These are phyloP conservation scores for Juncus effusus DNA, from an alignment of 176 grass and related monocot species.

Conservation along the genomic window DNA sequence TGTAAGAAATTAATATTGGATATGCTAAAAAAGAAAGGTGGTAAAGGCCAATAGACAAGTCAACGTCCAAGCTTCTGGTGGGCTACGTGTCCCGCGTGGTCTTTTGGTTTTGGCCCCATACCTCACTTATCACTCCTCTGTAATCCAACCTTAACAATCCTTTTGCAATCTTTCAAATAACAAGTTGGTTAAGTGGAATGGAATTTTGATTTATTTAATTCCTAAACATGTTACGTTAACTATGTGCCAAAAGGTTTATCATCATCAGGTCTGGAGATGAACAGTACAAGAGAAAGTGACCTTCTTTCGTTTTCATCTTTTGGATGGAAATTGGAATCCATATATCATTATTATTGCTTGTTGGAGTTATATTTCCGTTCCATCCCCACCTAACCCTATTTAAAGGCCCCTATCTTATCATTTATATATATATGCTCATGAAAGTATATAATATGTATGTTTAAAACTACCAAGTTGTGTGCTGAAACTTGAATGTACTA, in stretches of 20 bases:
- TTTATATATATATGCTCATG: conserved; percentile 2
- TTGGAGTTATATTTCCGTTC: conserved; percentile 15
- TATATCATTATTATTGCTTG: conserved; percentile 23
- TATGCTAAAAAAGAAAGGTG: conserved; percentile 28
- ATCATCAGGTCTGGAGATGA: no score
- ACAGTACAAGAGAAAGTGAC: no score
- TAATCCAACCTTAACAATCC: not conserved
- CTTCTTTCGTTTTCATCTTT: no score
- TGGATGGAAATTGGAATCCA: conserved; percentile 4
- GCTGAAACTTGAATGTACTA: no score
- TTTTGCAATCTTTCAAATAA: not conserved
- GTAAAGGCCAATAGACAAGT: not conserved
- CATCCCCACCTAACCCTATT: conserved; percentile 27
- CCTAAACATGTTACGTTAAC: no score
- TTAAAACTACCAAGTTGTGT: no score
- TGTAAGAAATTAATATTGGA: conserved; percentile 15
- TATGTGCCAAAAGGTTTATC: no score
- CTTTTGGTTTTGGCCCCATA: conserved; percentile 15
- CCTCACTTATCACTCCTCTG: not conserved
- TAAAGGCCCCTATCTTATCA: conserved; percentile 28
- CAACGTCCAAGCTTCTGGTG: conserved; percentile 18
- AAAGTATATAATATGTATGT: no score
- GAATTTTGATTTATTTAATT: no score
- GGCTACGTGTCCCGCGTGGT: conserved; percentile 27
- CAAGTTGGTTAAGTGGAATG: not conserved